Percentiles rank a stretch among this genome's conserved stretches.
Conservation (phyloP, 345 rosid species). For the Eucalyptus erythrocorys region DNA sequence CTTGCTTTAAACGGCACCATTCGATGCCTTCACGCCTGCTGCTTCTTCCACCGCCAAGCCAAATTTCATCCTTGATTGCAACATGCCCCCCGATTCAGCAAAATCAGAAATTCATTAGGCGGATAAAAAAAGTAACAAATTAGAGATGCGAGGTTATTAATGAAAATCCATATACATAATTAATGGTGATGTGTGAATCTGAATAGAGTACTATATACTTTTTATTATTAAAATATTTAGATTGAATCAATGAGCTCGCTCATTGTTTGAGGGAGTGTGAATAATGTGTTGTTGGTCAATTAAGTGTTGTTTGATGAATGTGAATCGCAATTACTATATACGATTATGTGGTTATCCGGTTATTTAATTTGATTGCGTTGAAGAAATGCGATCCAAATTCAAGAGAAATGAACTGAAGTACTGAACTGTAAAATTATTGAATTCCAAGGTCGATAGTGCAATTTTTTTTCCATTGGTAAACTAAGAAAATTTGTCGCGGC, state of each 20-base stretch:
- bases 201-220: not conserved
- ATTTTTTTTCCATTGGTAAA: not conserved
- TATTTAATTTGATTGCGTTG: not conserved
- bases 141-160: not conserved
- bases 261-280: accelerated
- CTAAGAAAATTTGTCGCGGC: not conserved
- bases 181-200: accelerated
- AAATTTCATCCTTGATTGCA: not conserved
- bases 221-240: not conserved
- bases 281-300: not conserved
- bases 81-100: not conserved
- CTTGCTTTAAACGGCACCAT: not conserved
- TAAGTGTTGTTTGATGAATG: accelerated
- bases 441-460: not conserved
- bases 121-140: not conserved
- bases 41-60: not conserved
- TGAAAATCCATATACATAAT: not conserved
- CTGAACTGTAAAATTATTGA: not conserved
- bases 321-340: not conserved
- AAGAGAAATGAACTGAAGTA: not conserved
- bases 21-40: not conserved
- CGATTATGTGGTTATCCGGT: accelerated
- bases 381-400: not conserved
- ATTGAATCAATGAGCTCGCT: not conserved
- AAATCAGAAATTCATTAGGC: not conserved